A percentile compares a stretch with the other conserved stretches of the same genome.
These are phyloP conservation scores for Sporothrix pallida DNA, from an alignment of 2,329 filamentous ascomycete genomes.

Conservation along the genomic window DNA sequence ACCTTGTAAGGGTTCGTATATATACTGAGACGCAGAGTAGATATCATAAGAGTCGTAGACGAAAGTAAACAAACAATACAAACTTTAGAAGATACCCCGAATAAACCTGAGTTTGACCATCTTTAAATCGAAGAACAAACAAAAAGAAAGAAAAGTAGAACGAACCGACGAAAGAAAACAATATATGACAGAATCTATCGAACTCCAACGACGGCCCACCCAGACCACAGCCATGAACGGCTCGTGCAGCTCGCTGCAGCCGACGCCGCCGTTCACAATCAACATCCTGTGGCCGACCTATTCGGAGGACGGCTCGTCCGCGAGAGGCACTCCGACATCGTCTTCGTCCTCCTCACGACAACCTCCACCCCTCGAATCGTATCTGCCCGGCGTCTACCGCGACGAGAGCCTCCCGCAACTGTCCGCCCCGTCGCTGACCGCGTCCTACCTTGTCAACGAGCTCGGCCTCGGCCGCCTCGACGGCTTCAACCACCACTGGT, in stretches of 20 bases:
- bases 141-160: background rate
- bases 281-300: slow-evolving; percentile 32
- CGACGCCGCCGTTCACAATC: slow-evolving; percentile 34
- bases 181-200: background rate
- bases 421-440: slow-evolving; percentile 33
- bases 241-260: slow-evolving; percentile 17
- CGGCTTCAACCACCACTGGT: slow-evolving; percentile 38
- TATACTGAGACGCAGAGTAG: background rate
- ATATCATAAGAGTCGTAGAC: background rate
- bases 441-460: slow-evolving; percentile 35
- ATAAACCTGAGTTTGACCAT: slow-evolving; percentile 21
- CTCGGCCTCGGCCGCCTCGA: slow-evolving; percentile 38
- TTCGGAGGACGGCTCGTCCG: background rate
- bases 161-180: background rate
- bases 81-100: background rate
- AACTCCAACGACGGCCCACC: background rate
- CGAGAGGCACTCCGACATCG: background rate
- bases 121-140: background rate
- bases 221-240: background rate
- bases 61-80: background rate
- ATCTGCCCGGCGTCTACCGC: slow-evolving; percentile 37
- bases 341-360: background rate
- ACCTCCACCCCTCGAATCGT: slow-evolving; percentile 33
- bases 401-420: slow-evolving; percentile 31
- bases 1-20: no score